phyloP scores from a whole-genome alignment of 257 asterid genomes.

The Henckelia pumila region DNA sequence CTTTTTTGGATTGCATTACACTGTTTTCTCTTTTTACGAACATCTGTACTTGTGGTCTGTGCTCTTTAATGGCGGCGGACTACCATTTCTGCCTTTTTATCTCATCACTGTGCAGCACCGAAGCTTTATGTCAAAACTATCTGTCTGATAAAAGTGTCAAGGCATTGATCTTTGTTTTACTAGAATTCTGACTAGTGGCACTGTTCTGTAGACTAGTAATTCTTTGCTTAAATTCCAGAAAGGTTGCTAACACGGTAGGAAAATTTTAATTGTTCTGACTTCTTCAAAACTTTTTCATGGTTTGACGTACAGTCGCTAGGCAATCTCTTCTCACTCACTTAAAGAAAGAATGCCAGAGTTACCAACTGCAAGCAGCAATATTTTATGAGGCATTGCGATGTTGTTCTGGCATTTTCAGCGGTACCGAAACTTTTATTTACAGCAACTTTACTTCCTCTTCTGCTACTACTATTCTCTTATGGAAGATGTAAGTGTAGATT shows the following conservation, averaged over 20 bases:
- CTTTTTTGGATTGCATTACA: neutral
- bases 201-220: neutral
- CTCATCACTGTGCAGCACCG: neutral
- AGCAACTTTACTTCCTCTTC: slow-evolving; percentile 13
- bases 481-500: slow-evolving; percentile 46
- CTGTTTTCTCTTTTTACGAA: slow-evolving; percentile 11
- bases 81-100: neutral
- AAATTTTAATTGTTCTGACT: slow-evolving; percentile 14
- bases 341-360: slow-evolving; percentile 67
- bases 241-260: neutral
- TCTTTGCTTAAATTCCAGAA: slow-evolving; percentile 3
- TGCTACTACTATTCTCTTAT: slow-evolving; percentile 26
- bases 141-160: neutral
- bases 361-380: slow-evolving; percentile 74
- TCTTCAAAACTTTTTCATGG: slow-evolving; percentile 22
- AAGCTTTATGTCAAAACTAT: neutral
- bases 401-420: slow-evolving; percentile 32
- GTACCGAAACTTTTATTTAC: slow-evolving; percentile 30
- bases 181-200: neutral
- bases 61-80: slow-evolving; percentile 9
- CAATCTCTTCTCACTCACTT: slow-evolving; percentile 63
- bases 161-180: neutral
- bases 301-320: slow-evolving; percentile 54
- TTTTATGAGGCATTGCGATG: slow-evolving; percentile 65
- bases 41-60: neutral